Evolutionary conservation across 1,284 basidiomycete species (phyloP).

Genomic region (Cryptococcus neoformans): DNA sequence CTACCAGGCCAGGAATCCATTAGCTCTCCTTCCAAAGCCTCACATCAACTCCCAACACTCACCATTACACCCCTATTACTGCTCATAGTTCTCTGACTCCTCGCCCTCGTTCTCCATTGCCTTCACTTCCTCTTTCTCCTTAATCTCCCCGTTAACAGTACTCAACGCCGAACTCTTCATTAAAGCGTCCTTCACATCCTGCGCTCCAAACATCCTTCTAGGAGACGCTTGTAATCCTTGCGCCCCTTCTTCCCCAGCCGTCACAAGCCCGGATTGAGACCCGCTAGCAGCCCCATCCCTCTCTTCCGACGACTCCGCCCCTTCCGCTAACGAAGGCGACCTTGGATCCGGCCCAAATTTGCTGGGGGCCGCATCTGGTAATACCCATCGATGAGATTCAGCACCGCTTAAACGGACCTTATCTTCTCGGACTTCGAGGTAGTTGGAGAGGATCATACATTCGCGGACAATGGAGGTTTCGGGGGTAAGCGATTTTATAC

Average conservation of each 20-base stretch:
- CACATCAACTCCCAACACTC: not conserved
- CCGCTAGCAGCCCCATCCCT: not conserved
- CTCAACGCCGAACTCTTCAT: slow-evolving; percentile 24
- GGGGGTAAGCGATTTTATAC: slow-evolving; percentile 66
- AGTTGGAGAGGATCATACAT: slow-evolving; percentile 62
- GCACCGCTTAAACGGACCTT: slow-evolving; percentile 63
- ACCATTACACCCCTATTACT: slow-evolving; percentile 9
- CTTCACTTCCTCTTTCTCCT: not conserved
- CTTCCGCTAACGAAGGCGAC: not conserved
- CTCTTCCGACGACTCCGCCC: not conserved
- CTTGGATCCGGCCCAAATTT: slow-evolving; percentile 18
- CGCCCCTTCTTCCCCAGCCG: not conserved
- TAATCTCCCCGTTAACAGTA: slow-evolving; percentile 1
- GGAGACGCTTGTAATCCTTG: not conserved
- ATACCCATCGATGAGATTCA: slow-evolving; percentile 63
- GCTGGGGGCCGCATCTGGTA: slow-evolving; percentile 60
- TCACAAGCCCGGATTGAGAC: not conserved
- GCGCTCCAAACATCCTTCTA: slow-evolving; percentile 8
- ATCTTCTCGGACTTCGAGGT: slow-evolving; percentile 66
- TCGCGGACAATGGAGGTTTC: slow-evolving; percentile 67
- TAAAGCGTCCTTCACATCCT: slow-evolving; percentile 39
- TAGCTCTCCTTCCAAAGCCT: not conserved
- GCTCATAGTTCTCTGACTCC: slow-evolving; percentile 13
- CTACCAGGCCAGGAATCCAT: not conserved
- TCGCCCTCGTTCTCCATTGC: slow-evolving; percentile 14